Base-by-base conservation (phyloP, 2,329 filamentous ascomycete species). In the Ceratocystis alfenasii region DNA sequence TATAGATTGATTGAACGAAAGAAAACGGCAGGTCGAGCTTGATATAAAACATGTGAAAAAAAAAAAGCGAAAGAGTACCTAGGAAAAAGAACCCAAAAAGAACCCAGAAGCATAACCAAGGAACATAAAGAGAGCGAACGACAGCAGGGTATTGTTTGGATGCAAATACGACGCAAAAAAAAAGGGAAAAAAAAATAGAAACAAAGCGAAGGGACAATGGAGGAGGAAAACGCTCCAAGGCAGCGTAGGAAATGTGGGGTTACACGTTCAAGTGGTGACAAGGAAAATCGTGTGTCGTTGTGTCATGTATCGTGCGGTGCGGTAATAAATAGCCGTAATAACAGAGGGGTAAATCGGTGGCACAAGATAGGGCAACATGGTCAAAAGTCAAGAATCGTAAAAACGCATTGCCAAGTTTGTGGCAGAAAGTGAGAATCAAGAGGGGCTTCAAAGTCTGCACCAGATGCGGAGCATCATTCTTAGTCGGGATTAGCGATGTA, bases 401-500 rank as follows among this genome's bases (percentile, higher is more conserved):
- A 30, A 62, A 30, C 36, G 36, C 36, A 45, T 6, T 6, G 45
- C 22, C 17, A 33, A 8, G 15, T 28, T 48, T 15, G 3, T 48
- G 12, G 20, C 41, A 12, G 25, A 6, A 41, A 12, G 36, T 41
- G 36, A 41, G 3, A 41, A 41, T 41, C 41, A 22, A 30, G 22
- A 8, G 41, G 8, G 2, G n/a, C 6, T 2, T 25, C 44, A 25
- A 15, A 28, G 53, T 45, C 62, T 68, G 4, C 10, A 15, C 36
- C 10, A 12, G 36, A 41, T 12, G 10, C 10, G 3, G 3, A 15
- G 36, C 36, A 41, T 15, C 36, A 41, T 15, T 12, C 36, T 78
- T 76, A 83, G 75, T 94, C 90, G 20, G 90, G 90, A 75, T 95
- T 95, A 71, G 90, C 90, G 72, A 95, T 91, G 75, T 89, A 94